Evolutionary conservation across 345 rosid species (phyloP), one percentile per base, ranked within the genome.

Genomic region (Hibiscus syriacus): DNA sequence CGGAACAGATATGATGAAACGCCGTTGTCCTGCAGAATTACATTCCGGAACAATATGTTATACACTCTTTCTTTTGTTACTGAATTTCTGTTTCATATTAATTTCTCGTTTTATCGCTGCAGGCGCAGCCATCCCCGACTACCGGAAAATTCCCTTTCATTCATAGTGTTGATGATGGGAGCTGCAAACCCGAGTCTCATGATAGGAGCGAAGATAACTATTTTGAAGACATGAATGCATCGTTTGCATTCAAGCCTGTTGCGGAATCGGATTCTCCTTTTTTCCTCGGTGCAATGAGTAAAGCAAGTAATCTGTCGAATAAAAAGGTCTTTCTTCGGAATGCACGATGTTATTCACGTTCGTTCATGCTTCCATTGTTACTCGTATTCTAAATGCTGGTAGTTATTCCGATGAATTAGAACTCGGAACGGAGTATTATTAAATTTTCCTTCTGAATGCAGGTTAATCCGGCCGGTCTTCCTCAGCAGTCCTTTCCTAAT

Each of bases 121-220:
- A 94, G 99, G 97, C 85, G 68, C 96, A 90, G 72, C 89, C 88
- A 25, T 92, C 97, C 70, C 97, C 98, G 1, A 92, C 98, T 32
- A 90, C 97, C 2, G 97, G 97, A 60, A 88, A 85, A 41, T 86
- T 90, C 66, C 78, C 89, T 13, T 89, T 89, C 72, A 32, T 86
- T 49, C 81, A 87, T 1, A 77, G 82, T 75, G 72, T 68, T n/a
- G 73, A 67, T 71, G 63, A 57, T 57, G 80, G 75, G 74, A 75
- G 74, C 58, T 77, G 75, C 3, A 52, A 67, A 52, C 69, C 84
- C 6, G 82, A 82, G 46, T 66, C 74, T 36, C 38, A 69, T 66
- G 88, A 87, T 69, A 81, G 73, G 76, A 79, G 73, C 13, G 83
- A 83, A 78, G 90, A 84, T 30, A 80, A 81, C 69, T 81, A 81